phyloP scores from a whole-genome alignment of 345 rosid genomes.

The Euphorbia tirucalli region DNA sequence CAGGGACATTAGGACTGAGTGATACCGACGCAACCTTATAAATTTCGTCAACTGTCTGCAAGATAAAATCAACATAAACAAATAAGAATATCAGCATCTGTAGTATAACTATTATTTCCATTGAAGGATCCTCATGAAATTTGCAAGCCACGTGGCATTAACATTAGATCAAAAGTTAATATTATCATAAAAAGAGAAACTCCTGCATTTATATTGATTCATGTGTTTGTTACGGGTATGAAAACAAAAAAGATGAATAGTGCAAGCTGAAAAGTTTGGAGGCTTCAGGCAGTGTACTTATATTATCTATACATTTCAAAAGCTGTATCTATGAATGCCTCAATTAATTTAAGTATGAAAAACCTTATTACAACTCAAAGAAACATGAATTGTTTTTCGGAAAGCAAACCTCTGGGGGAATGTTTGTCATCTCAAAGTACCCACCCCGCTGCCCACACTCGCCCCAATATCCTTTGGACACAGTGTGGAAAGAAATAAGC shows the following conservation, averaged over 20 bases:
- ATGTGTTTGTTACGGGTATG: not conserved
- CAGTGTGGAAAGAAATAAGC: constrained; percentile 94
- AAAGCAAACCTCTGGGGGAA: constrained; percentile 74
- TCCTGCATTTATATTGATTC: no score
- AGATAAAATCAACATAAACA: constrained; percentile 20
- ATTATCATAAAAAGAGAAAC: no score
- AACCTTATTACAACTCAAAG: not conserved
- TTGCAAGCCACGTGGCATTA: no score
- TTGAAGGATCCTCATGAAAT: constrained; percentile 16
- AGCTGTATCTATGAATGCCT: not conserved
- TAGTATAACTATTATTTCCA: constrained; percentile 5
- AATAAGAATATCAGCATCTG: not conserved
- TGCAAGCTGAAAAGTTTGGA: not conserved
- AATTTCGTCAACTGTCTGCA: constrained; percentile 93
- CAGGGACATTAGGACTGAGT: constrained; percentile 96
- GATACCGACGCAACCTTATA: constrained; percentile 89
- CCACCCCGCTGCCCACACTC: constrained; percentile 99
- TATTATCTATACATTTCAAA: not conserved
- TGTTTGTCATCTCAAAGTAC: constrained; percentile 98
- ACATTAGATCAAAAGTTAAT: no score
- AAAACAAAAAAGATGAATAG: not conserved
- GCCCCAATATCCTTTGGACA: constrained; percentile 99
- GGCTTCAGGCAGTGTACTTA: not conserved
- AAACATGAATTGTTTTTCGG: constrained; percentile 1
- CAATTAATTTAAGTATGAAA: constrained; percentile 14